Evolutionary conservation across 2,329 filamentous ascomycete species (phyloP), one percentile per base, ranked within the genome.

Genomic region (Aspergillus quadrilineatus): DNA sequence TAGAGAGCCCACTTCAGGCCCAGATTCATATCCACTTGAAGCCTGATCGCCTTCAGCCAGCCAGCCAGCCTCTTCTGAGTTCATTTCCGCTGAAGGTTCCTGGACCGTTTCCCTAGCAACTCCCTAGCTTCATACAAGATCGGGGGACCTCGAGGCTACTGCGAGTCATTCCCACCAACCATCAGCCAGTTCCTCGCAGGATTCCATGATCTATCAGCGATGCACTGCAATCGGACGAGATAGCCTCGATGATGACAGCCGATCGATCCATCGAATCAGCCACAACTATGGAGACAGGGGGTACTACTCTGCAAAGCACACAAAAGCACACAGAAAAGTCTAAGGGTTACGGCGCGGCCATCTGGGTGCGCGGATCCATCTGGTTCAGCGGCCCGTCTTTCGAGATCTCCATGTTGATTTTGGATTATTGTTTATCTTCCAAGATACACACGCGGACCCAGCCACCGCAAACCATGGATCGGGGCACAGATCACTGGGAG

Each of bases 61-160:
- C 49, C 49, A 53, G 50, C 46, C 30, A 48, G 28, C 28, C 44
- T 29, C 53, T 49, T 41, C 51, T 51, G 22, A 22, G 22, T 22
- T 22, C 22, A 22, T 41, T 46, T 57, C 54, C 51, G 36, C n/a
- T 26, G n/a, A 17, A 17, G 26, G 53, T 39, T 9, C 34, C 45
- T 57, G 50, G 39, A 56, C 32, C 44, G 62, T 65, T 65, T 53
- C 62, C 61, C 57, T 41, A 54, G 59, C 56, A 65, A 65, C 63
- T 65, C 59, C 63, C 63, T 63, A 42, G 10, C 45, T 47, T 29
- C 45, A 34, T 36, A n/a, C 44, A 26, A 32, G 44, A 46, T 46
- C 44, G 44, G 17, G 44, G 36, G n/a, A 45, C 9, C 26, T 4
- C 39, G 26, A 42, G 29, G 36, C 43, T 60, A 55, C 57, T 60